A percentile compares a stretch with the other conserved stretches of the same genome.
These are phyloP conservation scores for Candida fluviatilis DNA, from an alignment of 805 yeast species.

Conservation along the genomic window DNA sequence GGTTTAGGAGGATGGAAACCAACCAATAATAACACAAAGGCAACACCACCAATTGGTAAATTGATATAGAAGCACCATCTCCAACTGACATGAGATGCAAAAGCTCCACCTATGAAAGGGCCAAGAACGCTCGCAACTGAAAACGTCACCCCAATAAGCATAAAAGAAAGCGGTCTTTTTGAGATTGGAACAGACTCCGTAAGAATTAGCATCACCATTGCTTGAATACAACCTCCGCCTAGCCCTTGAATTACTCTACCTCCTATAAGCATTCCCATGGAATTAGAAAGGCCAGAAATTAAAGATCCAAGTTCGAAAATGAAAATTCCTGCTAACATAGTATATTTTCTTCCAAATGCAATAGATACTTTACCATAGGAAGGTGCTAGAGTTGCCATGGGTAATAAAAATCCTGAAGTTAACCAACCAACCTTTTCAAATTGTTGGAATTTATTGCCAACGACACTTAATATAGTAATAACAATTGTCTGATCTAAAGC, in stretches of 20 bases:
- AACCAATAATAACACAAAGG: slow-evolving; percentile 32
- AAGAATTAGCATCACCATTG: slow-evolving; percentile 51
- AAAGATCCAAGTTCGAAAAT: slow-evolving; percentile 63
- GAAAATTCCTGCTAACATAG: slow-evolving; percentile 44
- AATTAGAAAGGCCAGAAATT: slow-evolving; percentile 49
- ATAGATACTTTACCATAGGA: slow-evolving; percentile 56
- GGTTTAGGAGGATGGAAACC: slow-evolving; percentile 47
- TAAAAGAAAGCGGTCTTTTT: slow-evolving; percentile 35
- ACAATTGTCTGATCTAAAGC: slow-evolving; percentile 63
- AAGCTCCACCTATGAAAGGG: slow-evolving; percentile 65
- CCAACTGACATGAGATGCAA: slow-evolving; percentile 59
- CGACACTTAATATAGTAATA: slow-evolving; percentile 44
- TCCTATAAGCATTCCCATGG: slow-evolving; percentile 60
- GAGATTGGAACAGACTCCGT: slow-evolving; percentile 51
- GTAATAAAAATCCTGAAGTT: slow-evolving; percentile 49
- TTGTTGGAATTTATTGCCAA: slow-evolving; percentile 46
- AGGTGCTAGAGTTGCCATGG: slow-evolving; percentile 50
- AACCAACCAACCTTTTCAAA: slow-evolving; percentile 59
- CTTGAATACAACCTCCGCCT: slow-evolving; percentile 68
- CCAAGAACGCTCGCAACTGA: slow-evolving; percentile 53
- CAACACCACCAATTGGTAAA: slow-evolving; percentile 59
- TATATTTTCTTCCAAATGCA: slow-evolving; percentile 52
- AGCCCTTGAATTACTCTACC: slow-evolving; percentile 70
- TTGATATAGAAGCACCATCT: slow-evolving; percentile 75
- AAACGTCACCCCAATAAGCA: slow-evolving; percentile 39